Conservation (phyloP, 2,329 filamentous ascomycete species). For the Aspergillus sp. region DNA sequence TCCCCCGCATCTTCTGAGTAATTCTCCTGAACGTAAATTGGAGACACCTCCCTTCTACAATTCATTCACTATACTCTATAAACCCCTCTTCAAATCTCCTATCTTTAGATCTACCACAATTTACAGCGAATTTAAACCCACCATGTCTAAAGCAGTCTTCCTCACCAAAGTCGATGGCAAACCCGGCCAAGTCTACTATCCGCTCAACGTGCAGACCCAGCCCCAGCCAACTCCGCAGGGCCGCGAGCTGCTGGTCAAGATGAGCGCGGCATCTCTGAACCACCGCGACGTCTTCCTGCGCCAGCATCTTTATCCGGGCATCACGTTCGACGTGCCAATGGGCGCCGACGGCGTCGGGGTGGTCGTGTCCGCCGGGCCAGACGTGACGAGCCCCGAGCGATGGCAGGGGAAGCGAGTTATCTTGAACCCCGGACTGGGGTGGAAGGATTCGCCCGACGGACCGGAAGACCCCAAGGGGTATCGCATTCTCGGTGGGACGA, state of each 20-base stretch:
- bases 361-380: slow-evolving; percentile 64
- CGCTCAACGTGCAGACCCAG: slow-evolving; percentile 55
- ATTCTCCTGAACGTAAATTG: neutral
- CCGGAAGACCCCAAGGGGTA: slow-evolving; percentile 62
- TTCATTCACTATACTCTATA: no score
- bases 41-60: neutral
- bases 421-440: slow-evolving; percentile 74
- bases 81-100: neutral
- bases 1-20: slow-evolving; percentile 12
- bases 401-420: slow-evolving; percentile 71
- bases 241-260: slow-evolving; percentile 69
- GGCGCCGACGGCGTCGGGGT: slow-evolving; percentile 79
- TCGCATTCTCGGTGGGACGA: slow-evolving; percentile 56
- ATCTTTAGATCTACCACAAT: neutral
- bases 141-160: slow-evolving; percentile 47
- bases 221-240: slow-evolving; percentile 63
- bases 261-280: slow-evolving; percentile 82
- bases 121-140: slow-evolving; percentile 5
- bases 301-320: slow-evolving; percentile 84
- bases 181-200: slow-evolving; percentile 67
- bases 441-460: slow-evolving; percentile 68
- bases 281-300: slow-evolving; percentile 95
- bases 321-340: slow-evolving; percentile 74
- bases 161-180: slow-evolving; percentile 60
- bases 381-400: slow-evolving; percentile 47